Percentiles rank a stretch among this genome's conserved stretches.
Evolutionary conservation across 1,139 yeast species (phyloP).

Genomic region (Kurtzmaniella quercitrusa): DNA sequence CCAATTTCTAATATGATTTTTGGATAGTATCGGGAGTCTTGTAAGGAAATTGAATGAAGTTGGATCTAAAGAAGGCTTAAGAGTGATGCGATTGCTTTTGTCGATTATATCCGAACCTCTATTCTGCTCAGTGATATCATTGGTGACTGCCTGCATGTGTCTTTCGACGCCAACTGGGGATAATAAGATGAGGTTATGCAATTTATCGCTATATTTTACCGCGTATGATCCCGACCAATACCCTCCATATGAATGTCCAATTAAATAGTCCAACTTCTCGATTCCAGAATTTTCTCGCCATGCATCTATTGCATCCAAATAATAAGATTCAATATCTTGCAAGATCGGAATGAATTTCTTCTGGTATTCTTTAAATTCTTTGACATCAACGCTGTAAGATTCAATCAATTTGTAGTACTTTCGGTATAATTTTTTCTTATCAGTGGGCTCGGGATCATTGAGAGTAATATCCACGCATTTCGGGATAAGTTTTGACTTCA

Average conservation of each 20-base stretch:
- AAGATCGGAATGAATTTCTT: slow-evolving; percentile 42
- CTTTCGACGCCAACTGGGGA: slow-evolving; percentile 93
- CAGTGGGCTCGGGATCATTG: slow-evolving; percentile 28
- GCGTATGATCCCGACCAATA: slow-evolving; percentile 45
- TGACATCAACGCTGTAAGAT: slow-evolving; percentile 25
- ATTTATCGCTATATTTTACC: slow-evolving; percentile 45
- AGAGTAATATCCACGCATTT: slow-evolving; percentile 27
- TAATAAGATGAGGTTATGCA: slow-evolving; percentile 65
- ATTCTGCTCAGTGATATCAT: slow-evolving; percentile 15
- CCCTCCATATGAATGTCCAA: slow-evolving; percentile 48
- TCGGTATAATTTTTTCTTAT: slow-evolving; percentile 28
- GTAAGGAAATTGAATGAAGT: slow-evolving; percentile 35
- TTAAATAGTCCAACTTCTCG: slow-evolving; percentile 34
- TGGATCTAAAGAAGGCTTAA: slow-evolving; percentile 38
- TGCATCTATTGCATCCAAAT: slow-evolving; percentile 32
- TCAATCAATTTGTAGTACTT: slow-evolving; percentile 42
- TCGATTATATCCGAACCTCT: slow-evolving; percentile 9
- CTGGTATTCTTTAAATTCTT: slow-evolving; percentile 26
- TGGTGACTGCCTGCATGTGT: slow-evolving; percentile 58
- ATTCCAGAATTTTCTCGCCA: slow-evolving; percentile 34
- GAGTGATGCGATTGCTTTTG: slow-evolving; percentile 3
- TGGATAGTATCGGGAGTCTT: slow-evolving; percentile 40
- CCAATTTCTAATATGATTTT: slow-evolving; percentile 28
- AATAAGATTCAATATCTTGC: slow-evolving; percentile 33
- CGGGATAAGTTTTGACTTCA: slow-evolving; percentile 22